phyloP scores from a whole-genome alignment of 192 early-diverging fungal genomes.

The Allomyces arbusculus region DNA sequence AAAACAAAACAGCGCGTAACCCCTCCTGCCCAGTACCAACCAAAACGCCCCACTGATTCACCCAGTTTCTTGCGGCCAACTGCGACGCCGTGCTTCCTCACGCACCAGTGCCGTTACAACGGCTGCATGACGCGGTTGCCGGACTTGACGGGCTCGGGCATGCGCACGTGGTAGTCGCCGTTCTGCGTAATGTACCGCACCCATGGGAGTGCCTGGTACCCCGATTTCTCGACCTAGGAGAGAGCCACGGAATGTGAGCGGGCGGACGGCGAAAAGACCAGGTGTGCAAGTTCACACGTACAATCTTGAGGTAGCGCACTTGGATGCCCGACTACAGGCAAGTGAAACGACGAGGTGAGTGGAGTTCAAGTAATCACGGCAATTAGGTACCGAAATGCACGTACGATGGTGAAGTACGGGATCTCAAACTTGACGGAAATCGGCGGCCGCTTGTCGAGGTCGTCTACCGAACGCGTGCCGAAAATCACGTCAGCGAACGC shows the following conservation, averaged over 20 bases:
- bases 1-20: no score
- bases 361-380: no score
- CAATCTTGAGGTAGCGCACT: conserved; percentile 76
- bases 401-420: conserved; percentile 57
- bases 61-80: no score
- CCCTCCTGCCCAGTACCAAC: no score
- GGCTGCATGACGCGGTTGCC: conserved; percentile 38
- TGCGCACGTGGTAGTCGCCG: conserved; percentile 84
- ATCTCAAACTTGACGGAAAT: conserved; percentile 77
- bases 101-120: conserved; percentile 15
- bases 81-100: no score
- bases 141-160: conserved; percentile 66
- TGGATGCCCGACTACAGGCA: conserved; percentile 48
- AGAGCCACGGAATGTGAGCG: no score
- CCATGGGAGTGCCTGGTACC: conserved; percentile 75
- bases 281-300: no score
- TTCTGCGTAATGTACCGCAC: conserved; percentile 77
- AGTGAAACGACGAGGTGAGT: no score
- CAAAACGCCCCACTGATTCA: no score
- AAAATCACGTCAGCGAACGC: background rate
- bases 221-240: conserved; percentile 44
- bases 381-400: no score
- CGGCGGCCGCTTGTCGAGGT: conserved; percentile 57
- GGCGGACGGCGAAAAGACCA: no score
- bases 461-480: conserved; percentile 17